Evolutionary conservation across 176 grass and related monocot genomes (phyloP).

Genomic region (Bolboschoenus planiculmis): DNA sequence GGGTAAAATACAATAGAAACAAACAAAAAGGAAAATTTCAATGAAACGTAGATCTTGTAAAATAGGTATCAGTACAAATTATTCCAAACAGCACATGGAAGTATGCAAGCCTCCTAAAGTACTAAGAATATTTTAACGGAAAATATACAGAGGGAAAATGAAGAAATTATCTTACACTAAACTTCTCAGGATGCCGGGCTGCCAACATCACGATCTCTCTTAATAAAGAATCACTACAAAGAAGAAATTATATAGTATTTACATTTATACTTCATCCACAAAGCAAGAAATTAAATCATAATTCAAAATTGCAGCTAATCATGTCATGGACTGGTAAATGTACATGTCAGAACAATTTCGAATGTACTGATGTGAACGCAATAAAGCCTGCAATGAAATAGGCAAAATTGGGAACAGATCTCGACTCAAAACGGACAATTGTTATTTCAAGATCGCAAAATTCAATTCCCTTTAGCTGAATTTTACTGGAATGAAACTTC

Average conservation of each 20-base stretch:
- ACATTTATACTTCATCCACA: not conserved
- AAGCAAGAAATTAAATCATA: not conserved
- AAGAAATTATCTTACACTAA: constrained; percentile 49
- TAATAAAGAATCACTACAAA: constrained; percentile 55
- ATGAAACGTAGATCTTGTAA: not conserved
- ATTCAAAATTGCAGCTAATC: not conserved
- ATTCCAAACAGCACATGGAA: not conserved
- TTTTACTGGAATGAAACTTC: not conserved
- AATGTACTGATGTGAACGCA: not conserved
- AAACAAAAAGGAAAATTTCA: not conserved
- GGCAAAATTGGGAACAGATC: constrained; percentile 9
- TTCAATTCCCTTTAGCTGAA: not conserved
- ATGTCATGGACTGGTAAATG: not conserved
- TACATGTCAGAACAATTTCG: not conserved
- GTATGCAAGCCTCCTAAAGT: not conserved
- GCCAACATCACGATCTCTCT: constrained; percentile 59
- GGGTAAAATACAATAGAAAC: not conserved
- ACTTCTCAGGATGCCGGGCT: constrained; percentile 50
- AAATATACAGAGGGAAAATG: not conserved
- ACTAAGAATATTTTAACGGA: not conserved
- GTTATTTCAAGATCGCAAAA: not conserved
- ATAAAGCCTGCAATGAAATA: not conserved
- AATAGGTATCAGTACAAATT: not conserved
- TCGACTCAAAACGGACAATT: not conserved
- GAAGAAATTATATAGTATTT: constrained; percentile 1